Conservation (phyloP, 140 eudicot genomes). For the Eryngium alpinum region DNA sequence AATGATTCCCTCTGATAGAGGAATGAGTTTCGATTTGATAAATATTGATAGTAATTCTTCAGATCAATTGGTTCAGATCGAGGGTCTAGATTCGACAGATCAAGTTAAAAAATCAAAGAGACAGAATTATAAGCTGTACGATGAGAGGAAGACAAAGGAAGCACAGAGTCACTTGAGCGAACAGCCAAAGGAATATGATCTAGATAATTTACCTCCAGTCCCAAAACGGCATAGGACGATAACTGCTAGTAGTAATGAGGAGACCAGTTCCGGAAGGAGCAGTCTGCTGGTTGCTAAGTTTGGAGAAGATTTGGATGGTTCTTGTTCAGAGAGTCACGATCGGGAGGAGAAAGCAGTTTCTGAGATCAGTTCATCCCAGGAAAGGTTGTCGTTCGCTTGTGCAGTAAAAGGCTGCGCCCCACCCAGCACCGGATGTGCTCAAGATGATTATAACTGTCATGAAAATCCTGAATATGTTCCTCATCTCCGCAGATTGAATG, state of each 20-base stretch:
- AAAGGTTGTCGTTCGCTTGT: slow-evolving; percentile 36
- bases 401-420: slow-evolving; percentile 41
- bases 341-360: slow-evolving; percentile 18
- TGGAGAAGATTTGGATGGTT: slow-evolving; percentile 23
- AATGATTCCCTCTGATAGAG: slow-evolving; percentile 19
- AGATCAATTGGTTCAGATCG: background rate
- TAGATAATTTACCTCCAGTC: slow-evolving; percentile 21
- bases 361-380: slow-evolving; percentile 31
- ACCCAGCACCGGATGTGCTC: slow-evolving; percentile 28
- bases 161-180: slow-evolving; percentile 23
- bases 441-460: background rate
- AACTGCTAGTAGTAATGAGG: slow-evolving; percentile 31
- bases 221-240: slow-evolving; percentile 36
- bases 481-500: slow-evolving; percentile 24
- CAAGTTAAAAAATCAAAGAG: background rate
- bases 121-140: background rate
- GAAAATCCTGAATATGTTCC: slow-evolving; percentile 18
- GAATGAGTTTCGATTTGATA: slow-evolving; percentile 17
- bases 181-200: slow-evolving; percentile 25
- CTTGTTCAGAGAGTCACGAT: slow-evolving; percentile 18
- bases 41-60: slow-evolving; percentile 17
- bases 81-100: background rate
- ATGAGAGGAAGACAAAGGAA: slow-evolving; percentile 20
- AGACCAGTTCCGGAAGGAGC: slow-evolving; percentile 15
- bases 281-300: background rate